Base-by-base conservation (phyloP, 129 eudicot genomes). In the Flaveria bidentis region DNA sequence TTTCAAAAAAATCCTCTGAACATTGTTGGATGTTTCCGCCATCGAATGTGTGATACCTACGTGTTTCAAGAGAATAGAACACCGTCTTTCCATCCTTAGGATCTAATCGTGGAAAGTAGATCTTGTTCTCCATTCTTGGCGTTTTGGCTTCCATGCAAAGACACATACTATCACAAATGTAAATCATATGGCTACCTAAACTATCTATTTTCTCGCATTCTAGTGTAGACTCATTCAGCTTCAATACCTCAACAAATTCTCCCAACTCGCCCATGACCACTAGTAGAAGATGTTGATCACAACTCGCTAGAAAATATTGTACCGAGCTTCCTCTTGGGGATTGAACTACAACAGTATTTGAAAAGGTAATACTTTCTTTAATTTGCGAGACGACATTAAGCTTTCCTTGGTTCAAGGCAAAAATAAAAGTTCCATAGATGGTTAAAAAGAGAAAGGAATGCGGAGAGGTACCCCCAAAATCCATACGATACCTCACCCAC, bases 1-100 rank as follows among this genome's bases (percentile, higher is more conserved):
- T 69, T 11, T 18, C 36, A 15, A 46, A 47, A 0, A 69, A 23
- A 69, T 68, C 18, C 33, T n/a, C 42, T 15, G 6, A 46, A 20
- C 41, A 11, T 22, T 14, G 26, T 67, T 44, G 55, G 55, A 23
- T 25, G 50, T 39, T 36, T 17, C 42, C 18, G 10, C 71, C 52
- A 41, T 41, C 36, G 44, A 61, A 20, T 11, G 65, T 45, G 49
- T 45, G 49, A 45, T 9, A 45, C 49, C 49, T 45, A 9, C 49
- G 13, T 45, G 49, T 45, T 55, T 74, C 63, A 15, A 80, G 80
- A 14, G 84, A 80, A 33, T 80, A 80, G 70, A 73, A 80, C 9
- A 80, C 50, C 7, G 66, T 22, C 11, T 63, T 42, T 17, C 22
- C 72, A 9, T 25, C n/a, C 14, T 15, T 16, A 12, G 51, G 58